phyloP scores from a whole-genome alignment of 352 stramenopile genomes.

The Thalassiosira sp. region DNA sequence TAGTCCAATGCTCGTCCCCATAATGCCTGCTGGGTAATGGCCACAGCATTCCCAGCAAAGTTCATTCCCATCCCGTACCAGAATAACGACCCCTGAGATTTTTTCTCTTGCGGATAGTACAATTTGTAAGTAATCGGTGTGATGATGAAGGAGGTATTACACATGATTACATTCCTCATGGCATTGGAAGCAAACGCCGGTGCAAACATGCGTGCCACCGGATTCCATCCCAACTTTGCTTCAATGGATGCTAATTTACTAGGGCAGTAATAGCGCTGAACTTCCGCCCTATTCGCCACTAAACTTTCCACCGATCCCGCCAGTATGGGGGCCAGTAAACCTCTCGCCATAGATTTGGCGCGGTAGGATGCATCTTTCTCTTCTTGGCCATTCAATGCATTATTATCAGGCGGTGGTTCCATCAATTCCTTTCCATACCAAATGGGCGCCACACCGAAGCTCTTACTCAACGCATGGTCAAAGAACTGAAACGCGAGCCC shows the following conservation, averaged over 20 bases:
- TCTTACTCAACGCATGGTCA: constrained; percentile 61
- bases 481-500: constrained; percentile 74
- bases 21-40: constrained; percentile 77
- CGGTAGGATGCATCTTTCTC: constrained; percentile 16
- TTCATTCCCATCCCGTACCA: constrained; percentile 79
- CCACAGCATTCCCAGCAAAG: constrained; percentile 73
- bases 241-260: constrained; percentile 63
- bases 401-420: constrained; percentile 37
- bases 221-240: constrained; percentile 39
- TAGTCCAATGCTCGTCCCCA: constrained; percentile 75
- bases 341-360: constrained; percentile 48
- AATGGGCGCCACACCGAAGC: constrained; percentile 56
- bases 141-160: constrained; percentile 67
- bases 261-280: constrained; percentile 72
- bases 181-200: constrained; percentile 64
- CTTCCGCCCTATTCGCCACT: constrained; percentile 76
- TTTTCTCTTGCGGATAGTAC: constrained; percentile 74
- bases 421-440: constrained; percentile 75
- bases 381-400: not conserved
- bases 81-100: constrained; percentile 64
- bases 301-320: constrained; percentile 63
- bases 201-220: constrained; percentile 35
- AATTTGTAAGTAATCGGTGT: constrained; percentile 75
- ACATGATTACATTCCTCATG: constrained; percentile 79
- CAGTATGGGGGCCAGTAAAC: constrained; percentile 57